Conservation (phyloP, 495 filamentous ascomycete genomes). For the Cercophora scortea region DNA sequence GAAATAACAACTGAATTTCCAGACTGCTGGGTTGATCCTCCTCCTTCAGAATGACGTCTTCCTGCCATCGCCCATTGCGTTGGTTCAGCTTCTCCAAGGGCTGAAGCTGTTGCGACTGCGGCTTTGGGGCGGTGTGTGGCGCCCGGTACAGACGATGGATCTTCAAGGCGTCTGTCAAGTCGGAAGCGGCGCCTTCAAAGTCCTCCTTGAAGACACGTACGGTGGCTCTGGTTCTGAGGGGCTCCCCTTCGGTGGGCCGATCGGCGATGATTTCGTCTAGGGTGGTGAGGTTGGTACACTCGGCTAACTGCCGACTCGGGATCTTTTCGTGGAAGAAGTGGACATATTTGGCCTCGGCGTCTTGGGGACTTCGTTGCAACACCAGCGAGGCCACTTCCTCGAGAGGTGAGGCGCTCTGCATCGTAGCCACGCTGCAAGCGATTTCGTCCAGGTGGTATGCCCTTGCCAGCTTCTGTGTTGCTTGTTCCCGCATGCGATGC, state of each 20-base stretch:
- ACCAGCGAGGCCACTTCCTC: constrained; percentile 73
- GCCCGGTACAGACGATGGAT: constrained; percentile 45
- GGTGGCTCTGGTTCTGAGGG: constrained; percentile 61
- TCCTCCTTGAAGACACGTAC: constrained; percentile 72
- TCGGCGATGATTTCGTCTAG: constrained; percentile 59
- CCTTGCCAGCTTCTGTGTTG: constrained; percentile 63
- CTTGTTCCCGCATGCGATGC: constrained; percentile 67
- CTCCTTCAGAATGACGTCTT: constrained; percentile 52
- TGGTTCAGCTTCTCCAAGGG: constrained; percentile 25
- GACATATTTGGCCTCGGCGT: constrained; percentile 69
- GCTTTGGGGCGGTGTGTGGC: constrained; percentile 31
- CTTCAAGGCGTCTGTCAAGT: constrained; percentile 58
- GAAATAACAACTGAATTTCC: constrained; percentile 67
- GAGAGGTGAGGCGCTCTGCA: constrained; percentile 70
- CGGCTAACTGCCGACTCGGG: constrained; percentile 63
- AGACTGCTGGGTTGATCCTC: constrained; percentile 66
- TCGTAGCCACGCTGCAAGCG: constrained; percentile 70
- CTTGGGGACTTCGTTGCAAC: constrained; percentile 52
- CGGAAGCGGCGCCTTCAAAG: constrained; percentile 54
- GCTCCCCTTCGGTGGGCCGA: constrained; percentile 54
- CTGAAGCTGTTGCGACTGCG: constrained; percentile 30
- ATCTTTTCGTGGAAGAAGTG: constrained; percentile 89
- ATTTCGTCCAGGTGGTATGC: constrained; percentile 76
- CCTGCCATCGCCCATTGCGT: constrained; percentile 32
- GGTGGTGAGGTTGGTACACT: constrained; percentile 57